Base-by-base conservation (phyloP, 345 rosid species). In the Heritiera littoralis region DNA sequence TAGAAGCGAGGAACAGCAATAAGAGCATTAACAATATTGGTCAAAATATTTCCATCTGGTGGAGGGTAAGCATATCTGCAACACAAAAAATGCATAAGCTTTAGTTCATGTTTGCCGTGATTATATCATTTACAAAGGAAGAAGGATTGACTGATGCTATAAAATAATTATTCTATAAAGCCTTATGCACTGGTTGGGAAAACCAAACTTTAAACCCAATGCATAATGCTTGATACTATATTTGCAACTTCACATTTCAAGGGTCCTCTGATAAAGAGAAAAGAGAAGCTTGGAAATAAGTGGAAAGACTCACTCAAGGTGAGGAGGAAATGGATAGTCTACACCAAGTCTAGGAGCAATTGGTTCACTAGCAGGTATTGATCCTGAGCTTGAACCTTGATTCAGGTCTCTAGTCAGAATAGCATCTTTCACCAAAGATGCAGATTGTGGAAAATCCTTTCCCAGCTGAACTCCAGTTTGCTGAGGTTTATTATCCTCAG, bases 11-110 rank as follows among this genome's bases (percentile, higher is more conserved):
- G 98, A 84, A 96, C 99, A 69, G 98, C 97, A 56, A 96, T 92
- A 66, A 96, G 97, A 40, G 97, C 98, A 91, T 94, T 96, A 35
- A 91, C 92, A 81, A 96, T 96, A 85, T 96, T 96, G 82, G 97
- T 92, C 83, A 95, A 83, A 80, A 95, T 95, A 82, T 95, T 95
- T 83, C 97, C 97, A 91, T 95, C 99, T 6, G 94, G 97, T 52
- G 92, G 97, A 73, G 99, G 99, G 80, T 96, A 94, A 76, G 97
- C 97, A 87, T 96, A 96, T 87, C 99, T 96, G 91, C 78, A 84
- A 63, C 9, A 83, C 15, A 56, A 83, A 65, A n/a, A n/a, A 35
- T 9, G 48, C 11, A 54, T 20, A 1, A 56, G 5, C 35, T 45
- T 43, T 45, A 12, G 61, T 40, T 77, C 66, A 63, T 46, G 12